Base-by-base conservation (phyloP, 225 moss, liverwort and hornwort genomes). In the Lunularia cruciata region DNA sequence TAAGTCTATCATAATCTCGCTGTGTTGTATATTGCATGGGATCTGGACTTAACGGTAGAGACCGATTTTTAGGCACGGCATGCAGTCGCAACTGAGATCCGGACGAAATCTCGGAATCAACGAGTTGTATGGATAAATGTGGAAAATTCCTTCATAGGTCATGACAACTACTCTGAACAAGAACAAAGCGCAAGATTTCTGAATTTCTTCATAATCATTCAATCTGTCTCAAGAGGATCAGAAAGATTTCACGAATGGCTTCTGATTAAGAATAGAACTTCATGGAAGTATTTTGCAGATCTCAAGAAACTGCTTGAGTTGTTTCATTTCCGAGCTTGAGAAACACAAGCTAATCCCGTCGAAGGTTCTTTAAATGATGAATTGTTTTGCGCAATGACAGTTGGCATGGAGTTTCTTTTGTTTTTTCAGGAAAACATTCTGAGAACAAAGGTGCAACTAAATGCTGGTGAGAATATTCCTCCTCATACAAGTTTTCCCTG, bases 371-470 rank as follows among this genome's bases (percentile, higher is more conserved):
- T n/a, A n/a, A n/a, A n/a, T n/a, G n/a, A n/a, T n/a, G n/a, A n/a
- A n/a, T n/a, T n/a, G n/a, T n/a, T n/a, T n/a, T n/a, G n/a, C n/a
- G n/a, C n/a, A n/a, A n/a, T n/a, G n/a, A n/a, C n/a, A n/a, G n/a
- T n/a, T n/a, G n/a, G n/a, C 25, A 61, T 61, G 3, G 22, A 26
- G 1, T 37, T 38, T 1, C 25, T 61, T 38, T 36, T 23, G 23
- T 1, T 15, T 43, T 43, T 43, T 23, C 61, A 61, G 61, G 61
- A 61, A 61, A 40, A 40, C 20, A 25, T 61, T 26, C 23, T 61
- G 26, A 61, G 42, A 39, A 61, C 39, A 25, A 26, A 12, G 23
- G 61, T 61, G 23, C 10, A 40, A 19, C 34, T 22, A 5, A 11
- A 10, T 26, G 6, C 3, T 42, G 61, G 61, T 61, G n/a, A n/a